A percentile compares a stretch with the other conserved stretches of the same genome.
Conservation (phyloP, 805 yeast genomes). For the Teunomyces stri region DNA sequence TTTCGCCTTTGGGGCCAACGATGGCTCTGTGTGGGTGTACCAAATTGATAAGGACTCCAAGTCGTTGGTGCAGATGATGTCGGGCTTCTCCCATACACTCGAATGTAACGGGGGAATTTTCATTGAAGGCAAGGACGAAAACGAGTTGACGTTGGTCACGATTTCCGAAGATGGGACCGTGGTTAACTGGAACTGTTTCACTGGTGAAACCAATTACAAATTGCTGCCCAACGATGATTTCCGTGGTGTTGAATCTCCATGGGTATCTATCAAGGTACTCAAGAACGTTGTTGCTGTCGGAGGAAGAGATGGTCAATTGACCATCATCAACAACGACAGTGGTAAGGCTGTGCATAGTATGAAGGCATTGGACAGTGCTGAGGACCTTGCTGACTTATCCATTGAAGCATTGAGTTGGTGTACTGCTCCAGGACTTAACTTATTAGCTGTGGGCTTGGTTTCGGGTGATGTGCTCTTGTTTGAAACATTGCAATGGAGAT, state of each 20-base stretch:
- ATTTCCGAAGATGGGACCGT: conserved; percentile 83
- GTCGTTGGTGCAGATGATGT: conserved; percentile 65
- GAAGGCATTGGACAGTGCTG: conserved; percentile 58
- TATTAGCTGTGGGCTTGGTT: conserved; percentile 84
- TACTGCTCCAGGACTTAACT: conserved; percentile 46
- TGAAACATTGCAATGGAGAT: conserved; percentile 83
- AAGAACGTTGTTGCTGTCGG: conserved; percentile 70
- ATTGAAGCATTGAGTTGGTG: conserved; percentile 77
- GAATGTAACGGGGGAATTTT: conserved; percentile 83
- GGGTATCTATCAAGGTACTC: conserved; percentile 72
- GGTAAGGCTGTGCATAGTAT: conserved; percentile 70
- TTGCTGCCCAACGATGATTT: conserved; percentile 59
- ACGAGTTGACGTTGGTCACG: conserved; percentile 64
- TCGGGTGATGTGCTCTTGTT: conserved; percentile 81
- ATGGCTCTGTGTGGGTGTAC: conserved; percentile 94
- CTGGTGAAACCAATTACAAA: conserved; percentile 67
- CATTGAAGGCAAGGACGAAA: conserved; percentile 51
- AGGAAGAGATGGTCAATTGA: conserved; percentile 81
- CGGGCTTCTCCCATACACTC: conserved; percentile 75
- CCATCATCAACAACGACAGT: conserved; percentile 69
- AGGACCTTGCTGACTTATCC: conserved; percentile 43
- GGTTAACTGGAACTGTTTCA: conserved; percentile 86
- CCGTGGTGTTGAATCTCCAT: conserved; percentile 76
- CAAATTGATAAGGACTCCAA: conserved; percentile 53
- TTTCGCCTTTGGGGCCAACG: conserved; percentile 89